Evolutionary conservation across 768 basidiomycete species (phyloP).

Genomic region (Tylopilus rubrobrunneus): DNA sequence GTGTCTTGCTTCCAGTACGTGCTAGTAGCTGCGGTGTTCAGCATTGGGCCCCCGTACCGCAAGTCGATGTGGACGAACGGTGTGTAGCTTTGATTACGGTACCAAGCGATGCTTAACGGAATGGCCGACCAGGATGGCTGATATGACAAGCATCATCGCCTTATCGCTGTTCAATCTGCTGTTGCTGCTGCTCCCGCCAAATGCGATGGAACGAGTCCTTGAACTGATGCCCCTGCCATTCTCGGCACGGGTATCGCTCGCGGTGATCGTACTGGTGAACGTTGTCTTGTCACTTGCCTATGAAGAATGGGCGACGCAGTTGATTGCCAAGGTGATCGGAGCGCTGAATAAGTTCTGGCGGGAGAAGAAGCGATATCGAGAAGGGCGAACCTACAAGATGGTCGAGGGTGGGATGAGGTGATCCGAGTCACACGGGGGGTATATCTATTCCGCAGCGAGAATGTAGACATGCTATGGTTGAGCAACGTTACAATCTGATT

Average conservation of each 20-base stretch:
- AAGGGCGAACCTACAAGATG: constrained; percentile 80
- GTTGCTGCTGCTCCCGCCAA: constrained; percentile 71
- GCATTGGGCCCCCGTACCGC: constrained; percentile 95
- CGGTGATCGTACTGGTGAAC: constrained; percentile 66
- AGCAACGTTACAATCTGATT: neutral
- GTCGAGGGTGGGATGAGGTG: constrained; percentile 69
- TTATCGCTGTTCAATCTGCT: constrained; percentile 72
- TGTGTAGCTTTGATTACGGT: constrained; percentile 33
- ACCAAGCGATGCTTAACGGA: neutral
- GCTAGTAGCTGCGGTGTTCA: constrained; percentile 93
- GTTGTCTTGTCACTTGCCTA: constrained; percentile 65
- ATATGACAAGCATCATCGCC: constrained; percentile 69
- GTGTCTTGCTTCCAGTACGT: constrained; percentile 99
- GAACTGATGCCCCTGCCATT: constrained; percentile 75
- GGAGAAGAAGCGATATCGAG: constrained; percentile 45
- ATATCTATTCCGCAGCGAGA: neutral
- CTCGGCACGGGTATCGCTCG: constrained; percentile 64
- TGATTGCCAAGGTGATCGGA: constrained; percentile 53
- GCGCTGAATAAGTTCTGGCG: constrained; percentile 38
- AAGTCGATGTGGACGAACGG: constrained; percentile 95
- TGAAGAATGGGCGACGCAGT: constrained; percentile 70
- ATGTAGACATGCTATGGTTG: neutral
- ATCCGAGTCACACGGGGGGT: neutral
- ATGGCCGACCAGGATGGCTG: constrained; percentile 57
- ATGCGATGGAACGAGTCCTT: constrained; percentile 54